Base-by-base conservation (phyloP, 345 rosid species). In the Lagerstroemia speciosa region DNA sequence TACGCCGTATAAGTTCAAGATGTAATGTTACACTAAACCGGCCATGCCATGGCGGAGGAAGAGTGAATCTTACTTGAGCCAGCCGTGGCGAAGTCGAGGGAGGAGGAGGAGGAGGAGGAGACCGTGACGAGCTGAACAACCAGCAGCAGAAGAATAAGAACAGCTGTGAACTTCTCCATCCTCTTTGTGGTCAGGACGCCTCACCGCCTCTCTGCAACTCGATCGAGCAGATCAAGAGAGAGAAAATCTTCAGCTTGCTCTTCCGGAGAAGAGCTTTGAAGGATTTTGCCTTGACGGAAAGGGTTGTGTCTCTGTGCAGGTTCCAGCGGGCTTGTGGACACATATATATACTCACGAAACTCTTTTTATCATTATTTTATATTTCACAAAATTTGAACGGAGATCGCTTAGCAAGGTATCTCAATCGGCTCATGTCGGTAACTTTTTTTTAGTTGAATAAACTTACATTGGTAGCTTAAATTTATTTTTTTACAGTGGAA, bases 11-110 rank as follows among this genome's bases (percentile, higher is more conserved):
- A 29, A 2, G 9, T 9, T 1, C 0, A 6, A 19, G 24, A 19
- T 48, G 55, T 2, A 19, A n/a, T n/a, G n/a, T n/a, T n/a, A n/a
- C n/a, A n/a, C n/a, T n/a, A n/a, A n/a, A n/a, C n/a, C n/a, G n/a
- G n/a, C n/a, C n/a, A n/a, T n/a, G n/a, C 8, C 1, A 48, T 16
- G 10, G 2, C 14, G 48, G 63, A 24, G 34, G 62, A 29, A 30
- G 27, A n/a, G n/a, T 20, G 29, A 32, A 52, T 30, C 77, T 60
- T 75, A 88, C 94, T 77, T 30, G 87, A 74, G 66, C 76, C 86
- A 0, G 89, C 90, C 57, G 71, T 62, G 24, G 92, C 67, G 14
- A 70, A 64, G 70, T 86, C 77, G 58, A 82, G 81, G 70, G 81
- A 68, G 27, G 76, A 83, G 65, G 85, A 82, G 70, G 81, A 68